phyloP scores from a whole-genome alignment of 441 rosid species.

The Populus hybrid region DNA sequence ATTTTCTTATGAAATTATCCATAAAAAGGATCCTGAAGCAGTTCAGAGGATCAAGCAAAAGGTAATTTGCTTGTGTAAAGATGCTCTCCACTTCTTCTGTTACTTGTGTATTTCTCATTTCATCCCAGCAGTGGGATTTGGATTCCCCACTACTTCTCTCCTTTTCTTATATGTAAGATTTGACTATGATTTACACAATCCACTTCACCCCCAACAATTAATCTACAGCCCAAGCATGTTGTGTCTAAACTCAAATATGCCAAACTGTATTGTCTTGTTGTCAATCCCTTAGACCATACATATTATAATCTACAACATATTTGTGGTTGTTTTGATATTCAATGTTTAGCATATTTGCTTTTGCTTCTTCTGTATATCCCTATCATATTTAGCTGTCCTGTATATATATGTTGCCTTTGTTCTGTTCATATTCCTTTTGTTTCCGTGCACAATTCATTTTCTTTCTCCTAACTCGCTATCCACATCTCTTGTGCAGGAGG shows the following conservation, averaged over 20 bases:
- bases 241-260: neutral
- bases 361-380: too few species aligned
- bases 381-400: too few species aligned
- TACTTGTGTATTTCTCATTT: neutral
- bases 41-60: conserved; percentile 70
- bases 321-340: too few species aligned
- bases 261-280: neutral
- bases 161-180: too few species aligned
- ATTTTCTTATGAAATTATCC: conserved; percentile 59
- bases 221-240: neutral
- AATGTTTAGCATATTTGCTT: too few species aligned
- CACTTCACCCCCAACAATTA: neutral
- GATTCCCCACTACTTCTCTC: neutral
- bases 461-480: conserved; percentile 8
- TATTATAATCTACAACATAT: neutral
- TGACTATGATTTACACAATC: neutral
- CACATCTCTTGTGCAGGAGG: conserved; percentile 55
- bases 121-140: neutral
- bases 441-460: conserved; percentile 7
- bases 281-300: neutral
- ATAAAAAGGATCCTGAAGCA: conserved; percentile 57
- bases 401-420: too few species aligned
- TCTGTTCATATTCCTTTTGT: neutral
- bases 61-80: conserved; percentile 33
- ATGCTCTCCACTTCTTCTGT: neutral